Conservation (phyloP, 23 red algal species). For the Cyanidium caldarium region DNA sequence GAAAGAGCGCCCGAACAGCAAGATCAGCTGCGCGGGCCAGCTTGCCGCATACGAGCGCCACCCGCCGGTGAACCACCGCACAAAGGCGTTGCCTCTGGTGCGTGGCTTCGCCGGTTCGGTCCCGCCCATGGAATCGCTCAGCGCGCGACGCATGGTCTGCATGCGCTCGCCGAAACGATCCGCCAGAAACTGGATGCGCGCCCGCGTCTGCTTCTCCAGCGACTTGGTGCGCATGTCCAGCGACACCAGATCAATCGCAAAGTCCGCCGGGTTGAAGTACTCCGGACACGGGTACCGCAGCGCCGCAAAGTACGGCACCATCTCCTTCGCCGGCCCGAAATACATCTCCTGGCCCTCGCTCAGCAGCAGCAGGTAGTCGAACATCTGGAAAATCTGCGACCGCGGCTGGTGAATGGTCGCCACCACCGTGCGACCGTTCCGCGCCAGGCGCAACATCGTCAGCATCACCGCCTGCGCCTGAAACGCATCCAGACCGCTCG, state of each 20-base stretch:
- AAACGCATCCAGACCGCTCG: constrained; percentile 74
- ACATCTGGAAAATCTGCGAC: constrained; percentile 77
- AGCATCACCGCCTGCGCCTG: constrained; percentile 88
- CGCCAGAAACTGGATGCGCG: constrained; percentile 1
- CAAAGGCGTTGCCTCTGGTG: neutral
- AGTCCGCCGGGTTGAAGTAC: constrained; percentile 93
- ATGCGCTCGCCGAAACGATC: neutral
- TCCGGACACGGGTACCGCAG: constrained; percentile 44
- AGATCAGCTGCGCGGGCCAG: neutral
- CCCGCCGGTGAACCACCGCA: neutral
- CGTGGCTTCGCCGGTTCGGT: neutral
- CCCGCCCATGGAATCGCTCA: neutral
- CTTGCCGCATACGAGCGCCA: neutral
- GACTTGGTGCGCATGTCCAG: constrained; percentile 16
- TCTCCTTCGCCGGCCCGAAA: constrained; percentile 71
- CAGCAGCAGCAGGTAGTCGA: constrained; percentile 76
- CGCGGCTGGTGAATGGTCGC: constrained; percentile 98
- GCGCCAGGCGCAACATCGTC: constrained; percentile 54
- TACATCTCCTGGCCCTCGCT: constrained; percentile 70
- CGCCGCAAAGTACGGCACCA: constrained; percentile 58
- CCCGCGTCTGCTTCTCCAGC: constrained; percentile 2
- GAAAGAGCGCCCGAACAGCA: neutral
- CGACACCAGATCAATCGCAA: constrained; percentile 72
- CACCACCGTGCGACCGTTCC: constrained; percentile 64
- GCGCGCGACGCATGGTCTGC: neutral